These are phyloP conservation scores for Brachypodium distachyon DNA, from an alignment of 202 grass and related monocot genomes.

Conservation along the genomic window DNA sequence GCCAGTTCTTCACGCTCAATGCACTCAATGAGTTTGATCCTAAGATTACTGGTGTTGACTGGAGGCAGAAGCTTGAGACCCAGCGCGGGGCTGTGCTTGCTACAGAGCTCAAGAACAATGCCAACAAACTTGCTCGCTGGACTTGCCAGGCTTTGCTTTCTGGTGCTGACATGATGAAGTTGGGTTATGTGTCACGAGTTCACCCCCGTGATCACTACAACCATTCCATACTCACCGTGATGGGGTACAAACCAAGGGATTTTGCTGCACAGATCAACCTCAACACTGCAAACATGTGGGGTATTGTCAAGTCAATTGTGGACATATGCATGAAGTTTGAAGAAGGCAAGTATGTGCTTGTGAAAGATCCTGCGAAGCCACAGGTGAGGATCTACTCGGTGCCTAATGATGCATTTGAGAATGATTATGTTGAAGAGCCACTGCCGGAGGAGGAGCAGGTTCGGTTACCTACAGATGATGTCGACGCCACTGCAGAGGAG, in stretches of 20 bases:
- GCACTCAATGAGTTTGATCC: constrained; percentile 93
- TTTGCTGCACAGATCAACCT: constrained; percentile 96
- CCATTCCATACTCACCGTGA: constrained; percentile 74
- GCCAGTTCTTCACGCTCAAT: constrained; percentile 69
- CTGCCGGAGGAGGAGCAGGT: constrained; percentile 97
- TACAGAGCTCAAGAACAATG: constrained; percentile 98
- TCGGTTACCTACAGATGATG: constrained; percentile 40
- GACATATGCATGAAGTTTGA: constrained; percentile 95
- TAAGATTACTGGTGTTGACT: constrained; percentile 85
- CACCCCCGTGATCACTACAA: constrained; percentile 85
- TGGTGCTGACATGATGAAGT: constrained; percentile 91
- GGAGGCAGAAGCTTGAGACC: constrained; percentile 95
- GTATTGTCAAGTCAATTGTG: constrained; percentile 93
- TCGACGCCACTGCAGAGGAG: constrained; percentile 46
- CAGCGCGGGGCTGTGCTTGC: constrained; percentile 91
- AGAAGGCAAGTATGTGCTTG: constrained; percentile 96
- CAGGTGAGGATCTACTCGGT: constrained; percentile 94
- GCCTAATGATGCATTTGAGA: constrained; percentile 89
- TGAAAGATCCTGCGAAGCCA: constrained; percentile 87
- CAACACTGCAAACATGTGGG: constrained; percentile 98
- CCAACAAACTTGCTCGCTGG: constrained; percentile 96
- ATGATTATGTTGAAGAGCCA: constrained; percentile 97
- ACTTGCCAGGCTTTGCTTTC: constrained; percentile 81
- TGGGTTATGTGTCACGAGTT: constrained; percentile 84
- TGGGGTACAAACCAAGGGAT: constrained; percentile 87